Conservation (phyloP, 768 basidiomycete species). For the Lactarius indigo region DNA sequence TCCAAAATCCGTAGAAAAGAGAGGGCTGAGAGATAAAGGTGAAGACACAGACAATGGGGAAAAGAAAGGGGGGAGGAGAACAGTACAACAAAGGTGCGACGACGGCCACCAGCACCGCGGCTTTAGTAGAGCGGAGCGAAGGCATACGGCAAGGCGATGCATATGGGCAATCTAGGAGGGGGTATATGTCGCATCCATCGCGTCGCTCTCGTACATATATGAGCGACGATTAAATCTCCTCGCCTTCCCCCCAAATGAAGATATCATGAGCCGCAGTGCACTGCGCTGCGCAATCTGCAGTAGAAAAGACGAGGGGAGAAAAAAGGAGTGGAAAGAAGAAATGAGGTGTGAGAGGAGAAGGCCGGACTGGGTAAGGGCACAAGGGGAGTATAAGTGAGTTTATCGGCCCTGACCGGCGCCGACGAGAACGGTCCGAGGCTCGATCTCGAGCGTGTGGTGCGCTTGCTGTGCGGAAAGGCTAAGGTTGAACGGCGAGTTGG, state of each 20-base stretch:
- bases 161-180: conserved; percentile 12
- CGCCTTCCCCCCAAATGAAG: not conserved
- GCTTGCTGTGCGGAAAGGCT: conserved; percentile 16
- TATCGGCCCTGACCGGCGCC: conserved; percentile 23
- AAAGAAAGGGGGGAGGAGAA: not conserved
- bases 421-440: conserved; percentile 23
- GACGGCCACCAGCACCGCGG: conserved; percentile 3
- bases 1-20: conserved; percentile 12
- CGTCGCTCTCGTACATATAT: not conserved
- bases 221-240: not conserved
- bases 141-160: not conserved
- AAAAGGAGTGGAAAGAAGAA: not conserved
- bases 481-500: conserved; percentile 23
- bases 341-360: not conserved
- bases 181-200: conserved; percentile 17
- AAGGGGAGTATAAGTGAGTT: not conserved
- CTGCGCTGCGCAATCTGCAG: conserved; percentile 1
- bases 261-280: conserved; percentile 1
- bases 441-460: conserved; percentile 20
- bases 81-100: conserved; percentile 12
- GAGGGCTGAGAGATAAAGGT: not conserved
- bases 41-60: not conserved
- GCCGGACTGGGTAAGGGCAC: not conserved
- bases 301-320: not conserved
- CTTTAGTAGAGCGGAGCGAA: not conserved